phyloP scores from a whole-genome alignment of 306 rosid genomes.

The Pterocarpus macrocarpus region DNA sequence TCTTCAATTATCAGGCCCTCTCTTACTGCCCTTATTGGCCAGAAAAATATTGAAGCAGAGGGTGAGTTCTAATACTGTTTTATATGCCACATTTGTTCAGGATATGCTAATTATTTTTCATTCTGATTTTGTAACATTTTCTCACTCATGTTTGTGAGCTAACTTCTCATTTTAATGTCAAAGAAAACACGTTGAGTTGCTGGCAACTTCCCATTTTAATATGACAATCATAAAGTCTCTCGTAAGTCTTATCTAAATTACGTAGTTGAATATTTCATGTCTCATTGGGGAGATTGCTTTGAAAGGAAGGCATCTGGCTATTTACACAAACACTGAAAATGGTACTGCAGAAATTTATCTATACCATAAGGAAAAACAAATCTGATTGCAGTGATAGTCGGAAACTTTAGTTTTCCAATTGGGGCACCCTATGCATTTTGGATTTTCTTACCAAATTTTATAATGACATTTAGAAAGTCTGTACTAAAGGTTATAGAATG shows the following conservation, averaged over 20 bases:
- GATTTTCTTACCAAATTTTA: conserved; percentile 14
- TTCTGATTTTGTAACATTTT: conserved; percentile 12
- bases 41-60: conserved; percentile 85
- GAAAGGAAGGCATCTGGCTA: conserved; percentile 19
- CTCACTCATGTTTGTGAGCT: conserved; percentile 9
- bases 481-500: conserved; percentile 2
- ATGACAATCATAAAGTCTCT: not conserved
- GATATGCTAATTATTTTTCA: conserved; percentile 22
- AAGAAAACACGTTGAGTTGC: conserved; percentile 15
- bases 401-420: not conserved
- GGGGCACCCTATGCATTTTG: conserved; percentile 8
- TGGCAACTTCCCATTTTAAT: conserved; percentile 28
- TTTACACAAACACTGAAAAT: conserved; percentile 16
- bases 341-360: not conserved
- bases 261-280: conserved; percentile 25
- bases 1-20: conserved; percentile 73
- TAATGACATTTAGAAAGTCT: conserved; percentile 10
- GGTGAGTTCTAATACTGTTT: conserved; percentile 60
- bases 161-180: conserved; percentile 22
- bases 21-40: conserved; percentile 69
- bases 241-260: not conserved
- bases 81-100: conserved; percentile 15
- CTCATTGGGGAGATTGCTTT: conserved; percentile 2
- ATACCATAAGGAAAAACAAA: not conserved
- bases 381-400: conserved; percentile 5